Evolutionary conservation across 2,329 filamentous ascomycete species (phyloP).

Genomic region (Chaetomiaceae sp.): DNA sequence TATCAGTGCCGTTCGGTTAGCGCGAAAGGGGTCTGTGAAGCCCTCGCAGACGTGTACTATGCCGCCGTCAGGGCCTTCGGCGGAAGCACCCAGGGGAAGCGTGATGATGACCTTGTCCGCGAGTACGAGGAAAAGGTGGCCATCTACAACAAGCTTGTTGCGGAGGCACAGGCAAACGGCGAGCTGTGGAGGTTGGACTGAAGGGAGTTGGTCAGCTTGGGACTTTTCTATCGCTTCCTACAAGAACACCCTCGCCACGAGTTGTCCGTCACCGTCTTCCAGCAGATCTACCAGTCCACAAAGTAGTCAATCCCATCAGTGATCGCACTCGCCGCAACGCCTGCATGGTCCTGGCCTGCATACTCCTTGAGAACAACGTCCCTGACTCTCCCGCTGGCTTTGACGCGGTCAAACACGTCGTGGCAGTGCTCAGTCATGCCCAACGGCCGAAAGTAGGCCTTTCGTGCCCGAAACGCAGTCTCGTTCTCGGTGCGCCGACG

Average conservation of each 20-base stretch:
- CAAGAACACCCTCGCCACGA: too few relatives aligned
- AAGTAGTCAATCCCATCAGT: conserved; percentile 27
- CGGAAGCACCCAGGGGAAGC: conserved; percentile 30
- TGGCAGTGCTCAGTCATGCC: conserved; percentile 20
- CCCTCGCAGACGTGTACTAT: conserved; percentile 40
- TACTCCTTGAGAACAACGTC: conserved; percentile 27
- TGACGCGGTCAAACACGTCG: conserved; percentile 21
- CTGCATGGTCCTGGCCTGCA: conserved; percentile 25
- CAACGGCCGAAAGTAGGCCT: conserved; percentile 15
- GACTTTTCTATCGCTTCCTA: too few relatives aligned
- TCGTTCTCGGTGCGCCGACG: conserved; percentile 24
- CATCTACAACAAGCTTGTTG: conserved; percentile 34
- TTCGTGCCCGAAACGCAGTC: conserved; percentile 19
- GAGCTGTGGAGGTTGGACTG: conserved; percentile 25
- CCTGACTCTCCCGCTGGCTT: conserved; percentile 18
- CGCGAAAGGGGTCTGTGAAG: conserved; percentile 29
- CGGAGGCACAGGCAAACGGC: conserved; percentile 34
- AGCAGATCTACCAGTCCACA: conserved; percentile 23
- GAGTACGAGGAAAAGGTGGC: conserved; percentile 35
- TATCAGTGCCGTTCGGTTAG: conserved; percentile 32
- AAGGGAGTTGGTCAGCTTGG: background rate
- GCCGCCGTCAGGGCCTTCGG: conserved; percentile 37
- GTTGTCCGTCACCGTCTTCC: too few relatives aligned
- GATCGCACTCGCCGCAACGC: conserved; percentile 23
- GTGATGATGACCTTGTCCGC: conserved; percentile 28